Evolutionary conservation across 805 yeast genomes (phyloP).

Genomic region (Kluyveromyces dobzhanskii): DNA sequence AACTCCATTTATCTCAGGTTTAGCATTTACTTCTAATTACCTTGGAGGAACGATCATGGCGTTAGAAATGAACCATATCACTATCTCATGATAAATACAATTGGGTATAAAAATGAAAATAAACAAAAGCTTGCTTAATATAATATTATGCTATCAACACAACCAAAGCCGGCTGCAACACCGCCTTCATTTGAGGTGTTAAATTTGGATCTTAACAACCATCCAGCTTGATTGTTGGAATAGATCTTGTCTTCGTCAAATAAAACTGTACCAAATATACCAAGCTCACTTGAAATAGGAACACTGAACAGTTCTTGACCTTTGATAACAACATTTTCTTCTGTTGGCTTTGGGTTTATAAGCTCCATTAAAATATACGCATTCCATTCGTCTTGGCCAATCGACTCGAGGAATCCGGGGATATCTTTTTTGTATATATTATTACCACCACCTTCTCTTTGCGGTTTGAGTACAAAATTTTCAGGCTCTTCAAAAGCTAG

Average conservation of each 20-base stretch:
- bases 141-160: conserved; percentile 77
- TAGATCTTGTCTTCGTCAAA: conserved; percentile 60
- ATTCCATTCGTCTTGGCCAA: conserved; percentile 71
- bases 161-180: conserved; percentile 98
- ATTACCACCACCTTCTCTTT: conserved; percentile 98
- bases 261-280: conserved; percentile 76
- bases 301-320: conserved; percentile 56
- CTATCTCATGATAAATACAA: background rate
- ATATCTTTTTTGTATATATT: conserved; percentile 84
- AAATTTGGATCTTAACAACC: conserved; percentile 81
- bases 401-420: conserved; percentile 53
- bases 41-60: conserved; percentile 63
- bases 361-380: conserved; percentile 92
- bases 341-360: conserved; percentile 61
- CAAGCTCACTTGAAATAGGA: conserved; percentile 81
- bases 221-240: conserved; percentile 68
- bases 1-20: conserved; percentile 43
- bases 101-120: background rate
- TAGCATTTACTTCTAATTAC: conserved; percentile 49
- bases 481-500: conserved; percentile 63
- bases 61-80: conserved; percentile 28
- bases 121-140: conserved; percentile 6
- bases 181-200: conserved; percentile 93
- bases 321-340: conserved; percentile 62
- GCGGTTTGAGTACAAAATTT: conserved; percentile 85